These are phyloP conservation scores for Zygoascus hellenicus DNA, from an alignment of 1,139 yeast genomes.

Conservation along the genomic window DNA sequence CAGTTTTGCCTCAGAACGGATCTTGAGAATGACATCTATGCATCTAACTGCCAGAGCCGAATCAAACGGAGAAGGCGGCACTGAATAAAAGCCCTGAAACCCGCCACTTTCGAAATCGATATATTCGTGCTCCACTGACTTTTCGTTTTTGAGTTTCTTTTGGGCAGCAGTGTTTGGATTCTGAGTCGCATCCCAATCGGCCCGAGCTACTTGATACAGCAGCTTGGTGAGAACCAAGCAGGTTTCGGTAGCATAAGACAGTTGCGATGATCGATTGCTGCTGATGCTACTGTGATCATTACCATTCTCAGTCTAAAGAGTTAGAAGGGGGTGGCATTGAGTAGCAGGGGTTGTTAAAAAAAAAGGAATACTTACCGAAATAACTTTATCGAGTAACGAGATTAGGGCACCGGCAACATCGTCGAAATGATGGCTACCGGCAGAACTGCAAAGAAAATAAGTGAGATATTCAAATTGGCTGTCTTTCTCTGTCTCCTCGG, in stretches of 20 bases:
- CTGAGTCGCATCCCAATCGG: slow-evolving; percentile 30
- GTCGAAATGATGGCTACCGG: slow-evolving; percentile 22
- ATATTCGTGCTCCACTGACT: slow-evolving; percentile 18
- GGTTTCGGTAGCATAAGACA: background rate
- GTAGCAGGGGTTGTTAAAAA: background rate
- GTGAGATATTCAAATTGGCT: slow-evolving; percentile 20
- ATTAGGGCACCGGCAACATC: slow-evolving; percentile 23
- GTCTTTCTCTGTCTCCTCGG: slow-evolving; percentile 26
- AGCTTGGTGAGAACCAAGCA: slow-evolving; percentile 28
- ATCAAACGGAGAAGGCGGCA: slow-evolving; percentile 27
- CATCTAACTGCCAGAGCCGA: slow-evolving; percentile 25
- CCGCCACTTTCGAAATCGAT: slow-evolving; percentile 21
- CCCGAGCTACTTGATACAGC: slow-evolving; percentile 30
- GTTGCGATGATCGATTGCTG: background rate
- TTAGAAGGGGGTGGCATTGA: background rate
- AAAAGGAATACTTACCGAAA: slow-evolving; percentile 15
- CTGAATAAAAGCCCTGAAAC: slow-evolving; percentile 28
- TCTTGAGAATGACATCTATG: slow-evolving; percentile 15
- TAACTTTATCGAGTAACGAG: slow-evolving; percentile 16
- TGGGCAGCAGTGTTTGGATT: slow-evolving; percentile 16
- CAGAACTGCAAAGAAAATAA: slow-evolving; percentile 20
- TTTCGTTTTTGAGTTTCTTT: slow-evolving; percentile 2
- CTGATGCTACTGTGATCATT: background rate
- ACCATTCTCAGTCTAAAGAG: background rate
- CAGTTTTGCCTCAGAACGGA: slow-evolving; percentile 3